phyloP scores from a whole-genome alignment of 176 grass and related monocot species.

The Elymus sibiricus region DNA sequence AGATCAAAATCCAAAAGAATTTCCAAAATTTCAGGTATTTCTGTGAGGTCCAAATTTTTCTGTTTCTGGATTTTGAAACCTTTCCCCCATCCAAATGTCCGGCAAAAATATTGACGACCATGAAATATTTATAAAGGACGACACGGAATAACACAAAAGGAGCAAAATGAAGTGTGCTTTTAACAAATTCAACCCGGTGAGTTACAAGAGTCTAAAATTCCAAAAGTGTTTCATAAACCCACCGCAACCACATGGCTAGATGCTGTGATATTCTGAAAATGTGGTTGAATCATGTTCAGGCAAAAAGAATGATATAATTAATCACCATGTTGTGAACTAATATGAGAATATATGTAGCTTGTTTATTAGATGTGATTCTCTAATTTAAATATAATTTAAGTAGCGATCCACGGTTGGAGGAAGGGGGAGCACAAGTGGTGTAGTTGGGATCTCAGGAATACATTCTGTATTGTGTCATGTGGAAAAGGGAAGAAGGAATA shows the following conservation, averaged over 20 bases:
- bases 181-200: too few species aligned
- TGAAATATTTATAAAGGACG: too few species aligned
- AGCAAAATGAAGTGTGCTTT: too few species aligned
- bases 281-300: not conserved
- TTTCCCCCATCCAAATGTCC: too few species aligned
- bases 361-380: not conserved
- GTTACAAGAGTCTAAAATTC: too few species aligned
- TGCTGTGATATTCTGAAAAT: not conserved
- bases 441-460: too few species aligned
- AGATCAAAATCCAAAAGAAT: too few species aligned
- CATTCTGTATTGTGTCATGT: not conserved
- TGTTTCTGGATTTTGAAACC: too few species aligned
- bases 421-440: not conserved
- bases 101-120: too few species aligned
- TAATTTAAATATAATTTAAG: not conserved
- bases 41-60: too few species aligned
- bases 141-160: too few species aligned
- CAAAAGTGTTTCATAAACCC: not conserved
- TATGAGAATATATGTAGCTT: not conserved
- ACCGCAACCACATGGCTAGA: not conserved
- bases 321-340: not conserved
- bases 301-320: not conserved
- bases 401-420: not conserved
- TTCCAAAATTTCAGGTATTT: too few species aligned
- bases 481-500: not conserved